Evolutionary conservation across 169 alveolate species (phyloP), one percentile per base, ranked within the genome.

Genomic region (Plasmodium ovale): DNA sequence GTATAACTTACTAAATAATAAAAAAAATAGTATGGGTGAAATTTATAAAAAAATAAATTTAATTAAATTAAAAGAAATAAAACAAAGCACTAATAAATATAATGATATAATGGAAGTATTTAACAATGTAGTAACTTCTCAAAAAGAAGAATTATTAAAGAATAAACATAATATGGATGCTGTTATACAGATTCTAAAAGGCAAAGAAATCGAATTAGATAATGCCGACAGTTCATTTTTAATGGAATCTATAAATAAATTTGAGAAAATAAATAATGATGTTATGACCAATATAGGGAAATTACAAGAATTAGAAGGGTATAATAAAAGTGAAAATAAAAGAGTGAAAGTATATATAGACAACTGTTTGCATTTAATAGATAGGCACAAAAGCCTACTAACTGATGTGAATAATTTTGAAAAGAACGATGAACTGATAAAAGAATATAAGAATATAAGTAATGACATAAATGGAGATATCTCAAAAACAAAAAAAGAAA

Each of bases 51-150:
- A 21, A 16, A 35, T 47, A 3, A n/a, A 5, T 65, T 3, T 2
- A 2, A 10, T 65, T 4, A 65, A 65, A 65, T 65, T 14, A 14
- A 14, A 65, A 65, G 73, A 31, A 65, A 65, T 65, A 14, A 65
- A 65, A 21, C 10, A 51, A 65, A 6, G 1, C 35, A n/a, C 25
- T 27, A 16, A 0, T 65, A 65, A 65, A 25, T 65, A 65, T 12
- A 65, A 0, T 27, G 31, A 65, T 25, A 37, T 65, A 2, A 25
- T 29, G 19, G 19, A 65, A 65, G 27, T 21, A 25, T 65, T 65
- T 14, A 65, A 4, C n/a, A 25, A 16, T 7, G 73, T 25, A 0
- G 7, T 65, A 31, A 49, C 29, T 27, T 3, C 12, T 2, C 73
- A 65, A 65, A 35, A 25, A 37, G 19, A 21, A 14, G 9, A 14